Conservation (phyloP, 345 rosid species). For the Citrus medica region DNA sequence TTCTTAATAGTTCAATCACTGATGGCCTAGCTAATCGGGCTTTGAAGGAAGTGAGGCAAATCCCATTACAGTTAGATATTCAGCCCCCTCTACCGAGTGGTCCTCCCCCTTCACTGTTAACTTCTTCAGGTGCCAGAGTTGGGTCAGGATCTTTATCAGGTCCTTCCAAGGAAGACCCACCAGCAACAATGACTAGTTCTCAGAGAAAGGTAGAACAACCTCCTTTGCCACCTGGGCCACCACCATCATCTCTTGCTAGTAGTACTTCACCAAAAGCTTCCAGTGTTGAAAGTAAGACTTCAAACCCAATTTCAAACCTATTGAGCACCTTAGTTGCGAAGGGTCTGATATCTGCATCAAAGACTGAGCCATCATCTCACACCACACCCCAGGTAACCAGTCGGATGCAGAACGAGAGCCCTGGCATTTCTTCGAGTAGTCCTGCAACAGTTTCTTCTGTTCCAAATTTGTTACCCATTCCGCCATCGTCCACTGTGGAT, state of each 20-base stretch:
- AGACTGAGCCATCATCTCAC: slow-evolving; percentile 40
- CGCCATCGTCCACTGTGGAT: slow-evolving; percentile 29
- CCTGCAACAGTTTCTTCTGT: slow-evolving; percentile 28
- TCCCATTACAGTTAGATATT: slow-evolving; percentile 26
- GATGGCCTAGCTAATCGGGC: slow-evolving; percentile 28
- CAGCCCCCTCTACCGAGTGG: slow-evolving; percentile 39
- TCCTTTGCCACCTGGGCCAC: slow-evolving; percentile 38
- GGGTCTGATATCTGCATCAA: slow-evolving; percentile 85
- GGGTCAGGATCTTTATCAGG: slow-evolving; percentile 25
- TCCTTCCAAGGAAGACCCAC: slow-evolving; percentile 30
- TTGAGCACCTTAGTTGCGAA: slow-evolving; percentile 88
- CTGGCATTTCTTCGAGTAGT: slow-evolving; percentile 30
- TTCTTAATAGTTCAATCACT: slow-evolving; percentile 42
- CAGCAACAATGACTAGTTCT: slow-evolving; percentile 22
- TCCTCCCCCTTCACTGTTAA: slow-evolving; percentile 23
- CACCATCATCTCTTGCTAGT: slow-evolving; percentile 31
- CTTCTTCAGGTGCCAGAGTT: slow-evolving; percentile 32
- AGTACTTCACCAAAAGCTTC: slow-evolving; percentile 36
- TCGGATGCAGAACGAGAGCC: slow-evolving; percentile 35
- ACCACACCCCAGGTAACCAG: slow-evolving; percentile 27
- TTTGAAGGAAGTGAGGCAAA: slow-evolving; percentile 28
- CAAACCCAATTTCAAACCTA: slow-evolving; percentile 71
- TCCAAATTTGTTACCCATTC: slow-evolving; percentile 34
- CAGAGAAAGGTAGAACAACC: slow-evolving; percentile 41
- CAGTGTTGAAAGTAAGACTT: slow-evolving; percentile 37